Base-by-base conservation (phyloP, 2,329 filamentous ascomycete genomes). In the Ophiosphaerella korrae region DNA sequence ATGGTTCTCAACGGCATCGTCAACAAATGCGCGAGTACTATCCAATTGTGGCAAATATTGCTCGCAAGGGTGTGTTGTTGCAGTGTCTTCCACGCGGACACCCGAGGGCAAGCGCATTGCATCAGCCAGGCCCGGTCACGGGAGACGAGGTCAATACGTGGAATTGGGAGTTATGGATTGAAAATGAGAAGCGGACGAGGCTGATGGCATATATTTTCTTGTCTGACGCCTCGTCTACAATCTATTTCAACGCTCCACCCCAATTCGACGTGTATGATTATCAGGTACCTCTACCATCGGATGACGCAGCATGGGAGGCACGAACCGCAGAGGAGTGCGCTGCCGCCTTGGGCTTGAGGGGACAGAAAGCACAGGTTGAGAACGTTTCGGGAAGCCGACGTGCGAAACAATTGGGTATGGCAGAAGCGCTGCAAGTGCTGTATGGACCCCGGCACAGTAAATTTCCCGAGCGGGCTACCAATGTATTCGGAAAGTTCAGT, bases 221-320 rank as follows among this genome's bases (percentile, higher is more conserved):
- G 14, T 77, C 82, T 31, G 88, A 90, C 63, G 78, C 82, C 13
- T 83, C 86, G 9, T 81, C 87, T 66, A 83, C 83, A 14, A 81
- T 91, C 16, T 91, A 86, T 67, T 91, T 90, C 79, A 90, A 91
- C 68, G 74, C 76, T n/a, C 72, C 79, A 8, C 82, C 87, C 12
- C 78, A 83, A 38, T 83, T 90, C 36, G 84, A 89, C 51, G 74
- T 80, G 7, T 78, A 85, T 31, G 87, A 90, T 58, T 79, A 90
- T 43, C 78, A 80, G 26, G 71, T 90, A 33, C 86, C 87, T n/a
- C 75, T 92, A 5, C 88, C 88, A 7, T 82, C 83, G 12, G 88
- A 91, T 60, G 88, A 91, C 70, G 86, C 85, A 13, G 84, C 85
- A 2, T 91, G 88, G 88, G 88, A 90, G 60, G 88, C 88, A 3